Conservation (phyloP, 2,329 filamentous ascomycete species). For the Aspergillus vadensis region DNA sequence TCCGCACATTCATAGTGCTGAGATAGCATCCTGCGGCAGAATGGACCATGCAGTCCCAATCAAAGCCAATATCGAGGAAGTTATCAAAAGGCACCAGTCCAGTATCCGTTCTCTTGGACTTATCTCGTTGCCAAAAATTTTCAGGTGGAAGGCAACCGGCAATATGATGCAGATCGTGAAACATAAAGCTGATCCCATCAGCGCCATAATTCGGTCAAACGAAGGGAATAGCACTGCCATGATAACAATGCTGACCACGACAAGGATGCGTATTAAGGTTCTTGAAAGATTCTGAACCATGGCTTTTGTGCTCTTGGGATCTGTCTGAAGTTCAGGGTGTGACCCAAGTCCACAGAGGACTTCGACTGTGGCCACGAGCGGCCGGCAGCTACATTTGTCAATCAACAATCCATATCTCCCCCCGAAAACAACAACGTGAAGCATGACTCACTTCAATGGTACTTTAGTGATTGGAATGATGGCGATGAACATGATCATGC, state of each 20-base stretch:
- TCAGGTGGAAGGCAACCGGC: slow-evolving; percentile 84
- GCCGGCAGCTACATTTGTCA: slow-evolving; percentile 62
- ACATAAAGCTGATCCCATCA: slow-evolving; percentile 86
- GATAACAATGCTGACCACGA: slow-evolving; percentile 70
- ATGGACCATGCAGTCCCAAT: slow-evolving; percentile 87
- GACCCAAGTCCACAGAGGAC: slow-evolving; percentile 73
- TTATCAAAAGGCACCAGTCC: slow-evolving; percentile 68
- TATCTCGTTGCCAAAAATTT: slow-evolving; percentile 79
- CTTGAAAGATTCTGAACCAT: slow-evolving; percentile 61
- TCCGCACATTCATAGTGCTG: slow-evolving; percentile 40
- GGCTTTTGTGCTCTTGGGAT: slow-evolving; percentile 38
- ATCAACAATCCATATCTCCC: not conserved
- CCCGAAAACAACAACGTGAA: too few species aligned
- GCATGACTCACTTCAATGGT: slow-evolving; percentile 67
- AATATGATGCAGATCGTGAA: slow-evolving; percentile 94
- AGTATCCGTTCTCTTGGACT: slow-evolving; percentile 62
- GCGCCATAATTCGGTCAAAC: slow-evolving; percentile 88
- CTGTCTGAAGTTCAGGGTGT: slow-evolving; percentile 39
- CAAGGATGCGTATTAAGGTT: slow-evolving; percentile 63
- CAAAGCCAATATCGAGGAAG: slow-evolving; percentile 70
- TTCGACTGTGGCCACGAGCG: slow-evolving; percentile 83
- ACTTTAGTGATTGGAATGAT: slow-evolving; percentile 96
- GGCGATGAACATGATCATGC: slow-evolving; percentile 83
- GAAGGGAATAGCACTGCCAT: slow-evolving; percentile 74
- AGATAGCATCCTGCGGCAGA: slow-evolving; percentile 73